phyloP scores from a whole-genome alignment of 225 moss, liverwort and hornwort species.

The Sphagnum contortum region DNA sequence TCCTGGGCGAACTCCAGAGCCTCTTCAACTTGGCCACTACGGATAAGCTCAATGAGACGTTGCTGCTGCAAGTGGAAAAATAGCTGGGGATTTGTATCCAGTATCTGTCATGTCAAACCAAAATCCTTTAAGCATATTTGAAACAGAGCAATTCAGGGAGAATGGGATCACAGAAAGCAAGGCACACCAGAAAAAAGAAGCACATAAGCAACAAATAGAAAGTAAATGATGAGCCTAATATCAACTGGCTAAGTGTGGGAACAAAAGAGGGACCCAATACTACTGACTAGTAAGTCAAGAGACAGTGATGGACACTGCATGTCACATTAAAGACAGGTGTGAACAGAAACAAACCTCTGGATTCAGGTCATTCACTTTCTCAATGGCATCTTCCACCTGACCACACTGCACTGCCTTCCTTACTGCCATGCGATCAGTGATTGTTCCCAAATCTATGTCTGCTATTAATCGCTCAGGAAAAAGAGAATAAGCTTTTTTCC shows the following conservation, averaged over 20 bases:
- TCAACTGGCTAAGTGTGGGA: no score
- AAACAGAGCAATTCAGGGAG: no score
- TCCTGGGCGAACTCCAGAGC: slow-evolving; percentile 93
- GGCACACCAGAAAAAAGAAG: no score
- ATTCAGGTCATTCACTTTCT: slow-evolving; percentile 93
- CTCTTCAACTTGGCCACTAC: slow-evolving; percentile 87
- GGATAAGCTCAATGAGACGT: slow-evolving; percentile 85
- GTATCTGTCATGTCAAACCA: slow-evolving; percentile 48
- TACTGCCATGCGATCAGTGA: slow-evolving; percentile 96
- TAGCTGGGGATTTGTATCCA: slow-evolving; percentile 90
- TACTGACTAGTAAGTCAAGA: no score
- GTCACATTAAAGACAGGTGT: no score
- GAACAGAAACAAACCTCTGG: slow-evolving; percentile 45
- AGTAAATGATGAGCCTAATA: no score
- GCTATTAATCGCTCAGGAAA: slow-evolving; percentile 73
- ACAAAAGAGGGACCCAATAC: no score
- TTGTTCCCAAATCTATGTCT: slow-evolving; percentile 92
- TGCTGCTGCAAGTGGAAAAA: slow-evolving; percentile 97
- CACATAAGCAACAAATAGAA: no score
- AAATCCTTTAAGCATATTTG: no score
- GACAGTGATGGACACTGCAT: no score
- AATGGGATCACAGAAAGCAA: no score
- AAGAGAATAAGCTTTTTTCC: no score
- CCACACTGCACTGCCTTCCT: slow-evolving; percentile 93
- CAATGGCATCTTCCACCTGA: slow-evolving; percentile 93